Percentiles rank a stretch among this genome's conserved stretches.
phyloP scores from a whole-genome alignment of 2,329 filamentous ascomycete genomes.

The Fusarium falciforme region DNA sequence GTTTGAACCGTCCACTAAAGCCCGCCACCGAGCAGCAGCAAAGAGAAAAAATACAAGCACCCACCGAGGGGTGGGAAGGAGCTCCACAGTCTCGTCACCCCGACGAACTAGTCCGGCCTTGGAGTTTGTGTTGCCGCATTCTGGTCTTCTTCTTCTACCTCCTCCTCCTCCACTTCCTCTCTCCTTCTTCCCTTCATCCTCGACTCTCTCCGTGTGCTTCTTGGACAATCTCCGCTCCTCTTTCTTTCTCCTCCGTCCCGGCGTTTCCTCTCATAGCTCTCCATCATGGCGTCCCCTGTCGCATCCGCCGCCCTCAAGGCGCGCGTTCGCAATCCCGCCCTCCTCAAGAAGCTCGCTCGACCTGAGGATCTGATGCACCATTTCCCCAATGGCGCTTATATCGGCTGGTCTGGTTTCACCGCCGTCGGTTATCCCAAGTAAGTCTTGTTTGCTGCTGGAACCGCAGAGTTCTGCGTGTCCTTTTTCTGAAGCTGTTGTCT shows the following conservation, averaged over 20 bases:
- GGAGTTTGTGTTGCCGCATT: constrained; percentile 17
- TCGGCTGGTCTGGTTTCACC: constrained; percentile 93
- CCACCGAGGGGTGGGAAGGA: constrained; percentile 19
- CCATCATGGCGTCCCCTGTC: constrained; percentile 60
- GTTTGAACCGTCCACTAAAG: constrained; percentile 22
- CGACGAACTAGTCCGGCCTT: constrained; percentile 33
- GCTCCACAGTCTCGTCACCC: constrained; percentile 41
- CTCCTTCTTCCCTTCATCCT: constrained; percentile 14
- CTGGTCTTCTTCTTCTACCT: constrained; percentile 26
- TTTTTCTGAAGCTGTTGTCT: background rate
- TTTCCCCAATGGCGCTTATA: constrained; percentile 87
- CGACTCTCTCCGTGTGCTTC: constrained; percentile 7
- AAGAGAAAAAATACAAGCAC: background rate
- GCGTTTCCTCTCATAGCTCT: constrained; percentile 12
- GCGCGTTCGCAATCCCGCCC: constrained; percentile 79
- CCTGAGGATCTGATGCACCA: constrained; percentile 83
- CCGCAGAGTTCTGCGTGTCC: background rate
- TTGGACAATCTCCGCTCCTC: constrained; percentile 37
- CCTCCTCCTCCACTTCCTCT: constrained; percentile 11
- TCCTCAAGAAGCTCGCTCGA: constrained; percentile 82
- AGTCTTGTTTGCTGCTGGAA: constrained; percentile 11
- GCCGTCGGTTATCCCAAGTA: constrained; percentile 89
- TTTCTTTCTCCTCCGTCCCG: constrained; percentile 11
- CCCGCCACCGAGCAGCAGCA: constrained; percentile 1
- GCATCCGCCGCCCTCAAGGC: constrained; percentile 81